A percentile compares a stretch with the other conserved stretches of the same genome.
These are phyloP conservation scores for Sugiyamaella neomexicana DNA, from an alignment of 1,139 yeast species.

Conservation along the genomic window DNA sequence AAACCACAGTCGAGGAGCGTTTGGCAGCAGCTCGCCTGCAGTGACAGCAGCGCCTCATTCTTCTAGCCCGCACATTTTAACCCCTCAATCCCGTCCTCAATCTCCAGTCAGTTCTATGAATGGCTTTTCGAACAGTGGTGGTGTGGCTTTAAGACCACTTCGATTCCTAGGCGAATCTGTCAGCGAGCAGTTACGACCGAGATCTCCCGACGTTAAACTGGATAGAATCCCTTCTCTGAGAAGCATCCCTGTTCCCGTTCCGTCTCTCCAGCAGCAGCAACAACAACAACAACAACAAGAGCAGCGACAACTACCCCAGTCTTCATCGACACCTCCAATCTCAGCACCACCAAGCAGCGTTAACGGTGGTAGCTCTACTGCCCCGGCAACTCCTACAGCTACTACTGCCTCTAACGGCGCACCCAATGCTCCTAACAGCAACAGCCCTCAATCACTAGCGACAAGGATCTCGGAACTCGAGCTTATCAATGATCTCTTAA, in stretches of 20 bases:
- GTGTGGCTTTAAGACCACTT: constrained; percentile 14
- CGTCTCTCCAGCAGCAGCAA: neutral
- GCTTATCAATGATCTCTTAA: constrained; percentile 79
- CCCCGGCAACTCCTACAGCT: neutral
- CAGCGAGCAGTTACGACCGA: constrained; percentile 41
- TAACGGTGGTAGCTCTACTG: neutral
- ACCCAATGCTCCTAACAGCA: neutral
- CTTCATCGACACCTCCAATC: constrained; percentile 6
- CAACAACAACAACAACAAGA: neutral
- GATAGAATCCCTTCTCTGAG: constrained; percentile 39
- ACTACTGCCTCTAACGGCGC: too few species aligned
- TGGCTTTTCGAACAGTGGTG: constrained; percentile 3
- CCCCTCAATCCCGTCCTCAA: constrained; percentile 36
- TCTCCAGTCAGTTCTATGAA: constrained; percentile 24
- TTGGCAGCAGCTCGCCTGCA: neutral
- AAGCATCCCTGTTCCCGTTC: constrained; percentile 17
- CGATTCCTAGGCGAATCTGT: constrained; percentile 27
- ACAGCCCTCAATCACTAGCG: constrained; percentile 25
- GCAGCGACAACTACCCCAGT: neutral
- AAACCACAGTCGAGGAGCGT: neutral
- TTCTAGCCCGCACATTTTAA: constrained; percentile 29
- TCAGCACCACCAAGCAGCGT: neutral
- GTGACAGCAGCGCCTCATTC: neutral
- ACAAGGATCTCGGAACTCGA: constrained; percentile 64
- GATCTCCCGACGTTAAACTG: constrained; percentile 35